phyloP scores from a whole-genome alignment of 352 stramenopile species.

The Phytophthora boehmeriae region DNA sequence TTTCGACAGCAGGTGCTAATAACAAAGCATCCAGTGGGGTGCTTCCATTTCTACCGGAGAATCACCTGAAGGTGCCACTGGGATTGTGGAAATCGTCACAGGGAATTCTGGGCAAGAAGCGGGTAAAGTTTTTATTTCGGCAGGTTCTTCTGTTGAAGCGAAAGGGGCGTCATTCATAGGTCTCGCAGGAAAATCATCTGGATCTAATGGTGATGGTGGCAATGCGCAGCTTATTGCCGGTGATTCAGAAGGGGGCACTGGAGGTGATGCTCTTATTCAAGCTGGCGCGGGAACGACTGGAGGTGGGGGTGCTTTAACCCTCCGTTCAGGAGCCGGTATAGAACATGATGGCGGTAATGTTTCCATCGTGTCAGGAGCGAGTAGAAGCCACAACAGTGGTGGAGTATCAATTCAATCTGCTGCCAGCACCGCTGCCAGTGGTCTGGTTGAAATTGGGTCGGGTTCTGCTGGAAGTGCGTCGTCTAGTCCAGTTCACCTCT shows the following conservation, averaged over 20 bases:
- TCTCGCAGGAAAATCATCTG: conserved; percentile 25
- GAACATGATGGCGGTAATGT: conserved; percentile 32
- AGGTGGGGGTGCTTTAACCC: conserved; percentile 16
- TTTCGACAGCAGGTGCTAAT: conserved; percentile 23
- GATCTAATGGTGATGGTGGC: conserved; percentile 26
- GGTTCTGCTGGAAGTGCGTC: conserved; percentile 24
- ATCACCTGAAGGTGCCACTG: conserved; percentile 25
- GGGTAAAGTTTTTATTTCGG: conserved; percentile 31
- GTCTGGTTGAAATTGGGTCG: conserved; percentile 33
- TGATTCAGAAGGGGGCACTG: conserved; percentile 23
- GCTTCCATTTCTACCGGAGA: conserved; percentile 26
- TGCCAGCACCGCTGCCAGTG: conserved; percentile 22
- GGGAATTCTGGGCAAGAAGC: conserved; percentile 25
- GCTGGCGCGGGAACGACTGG: conserved; percentile 28
- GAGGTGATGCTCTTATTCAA: conserved; percentile 17
- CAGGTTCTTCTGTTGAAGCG: conserved; percentile 19
- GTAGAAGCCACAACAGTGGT: conserved; percentile 28
- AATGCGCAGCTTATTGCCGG: conserved; percentile 27
- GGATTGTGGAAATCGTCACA: conserved; percentile 25
- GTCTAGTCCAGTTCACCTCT: conserved; percentile 36
- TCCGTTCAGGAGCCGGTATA: conserved; percentile 31
- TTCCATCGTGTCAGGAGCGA: conserved; percentile 27
- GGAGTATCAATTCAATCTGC: conserved; percentile 32
- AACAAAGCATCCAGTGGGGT: conserved; percentile 18
- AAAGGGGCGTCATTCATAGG: conserved; percentile 19